These are phyloP conservation scores for Raddia guianensis DNA, from an alignment of 176 grass and related monocot species.

Conservation along the genomic window DNA sequence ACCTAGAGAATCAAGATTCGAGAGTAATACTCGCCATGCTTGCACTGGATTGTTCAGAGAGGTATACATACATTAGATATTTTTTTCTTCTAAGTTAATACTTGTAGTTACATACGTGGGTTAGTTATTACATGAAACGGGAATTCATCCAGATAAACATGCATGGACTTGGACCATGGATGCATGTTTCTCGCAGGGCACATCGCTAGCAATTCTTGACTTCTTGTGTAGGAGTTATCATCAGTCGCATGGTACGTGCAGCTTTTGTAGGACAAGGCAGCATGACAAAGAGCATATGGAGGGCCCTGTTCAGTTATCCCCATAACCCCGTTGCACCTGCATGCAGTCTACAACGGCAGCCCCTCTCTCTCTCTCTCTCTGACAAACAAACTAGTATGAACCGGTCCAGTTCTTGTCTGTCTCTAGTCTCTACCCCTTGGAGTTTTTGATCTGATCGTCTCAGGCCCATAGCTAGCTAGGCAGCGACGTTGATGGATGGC, in stretches of 20 bases:
- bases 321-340: conserved; percentile 42
- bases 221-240: not conserved
- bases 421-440: not conserved
- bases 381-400: not conserved
- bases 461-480: not conserved
- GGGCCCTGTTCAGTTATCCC: conserved; percentile 28
- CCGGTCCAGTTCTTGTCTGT: not conserved
- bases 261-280: conserved; percentile 35
- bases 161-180: not conserved
- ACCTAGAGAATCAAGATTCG: too few species aligned
- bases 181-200: not conserved
- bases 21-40: too few species aligned
- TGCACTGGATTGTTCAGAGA: too few species aligned
- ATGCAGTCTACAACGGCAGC: not conserved
- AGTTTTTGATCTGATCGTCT: not conserved
- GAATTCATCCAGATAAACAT: too few species aligned
- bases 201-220: not conserved
- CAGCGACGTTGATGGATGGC: not conserved
- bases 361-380: not conserved
- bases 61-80: too few species aligned
- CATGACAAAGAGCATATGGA: conserved; percentile 55
- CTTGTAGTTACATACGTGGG: too few species aligned
- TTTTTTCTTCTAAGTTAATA: too few species aligned
- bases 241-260: not conserved
- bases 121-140: not conserved